Evolutionary conservation across 2,329 filamentous ascomycete species (phyloP), one percentile per base, ranked within the genome.

Genomic region (Venturia carpophila): DNA sequence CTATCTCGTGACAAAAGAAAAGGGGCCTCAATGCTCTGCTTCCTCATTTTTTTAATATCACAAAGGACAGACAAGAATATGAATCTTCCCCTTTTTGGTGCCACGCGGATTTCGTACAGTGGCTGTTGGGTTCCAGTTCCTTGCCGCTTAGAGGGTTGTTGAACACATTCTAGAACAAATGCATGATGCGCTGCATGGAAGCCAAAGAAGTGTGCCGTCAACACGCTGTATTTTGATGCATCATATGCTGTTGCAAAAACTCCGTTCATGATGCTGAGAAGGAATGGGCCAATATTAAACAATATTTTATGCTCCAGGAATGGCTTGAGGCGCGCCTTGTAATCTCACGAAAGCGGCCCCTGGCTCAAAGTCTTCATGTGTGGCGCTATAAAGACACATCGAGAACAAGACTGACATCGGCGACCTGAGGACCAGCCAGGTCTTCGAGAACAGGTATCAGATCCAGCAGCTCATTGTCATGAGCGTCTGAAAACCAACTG

Each of bases 401-500:
- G 72, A 99, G 87, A 72, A 99, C 94, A 73, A 99, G 83, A 82
- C 93, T 97, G 76, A 99, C 94, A 78, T 99, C 94, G 78, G 89
- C 86, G 68, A 99, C 94, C 75, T 93, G 90, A 67, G 87, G 78
- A 70, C 90, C 88, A 68, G 94, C 93, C 74, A 99, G 83, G 78
- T 99, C 94, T 82, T 99, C 94, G 70, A 99, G 91, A 71, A 99
- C 94, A 64, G 94, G 94, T 76, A 99, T 97, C 71, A 99, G 82
- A 76, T 99, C 94, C 73, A 99, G 83, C 68, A 99, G 84, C 82
- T 99, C 94, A 78, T 99, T 99, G 80, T 99, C 94, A 78, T 99
- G 94, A 68, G 94, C 94, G 79, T 99, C 94, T 70, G 92, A 97
- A 80, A 99, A 99, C 94, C 94, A 99, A 82, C 93, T 97, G 84